Base-by-base conservation (phyloP, 129 eudicot species). In the Lonicera japonica region DNA sequence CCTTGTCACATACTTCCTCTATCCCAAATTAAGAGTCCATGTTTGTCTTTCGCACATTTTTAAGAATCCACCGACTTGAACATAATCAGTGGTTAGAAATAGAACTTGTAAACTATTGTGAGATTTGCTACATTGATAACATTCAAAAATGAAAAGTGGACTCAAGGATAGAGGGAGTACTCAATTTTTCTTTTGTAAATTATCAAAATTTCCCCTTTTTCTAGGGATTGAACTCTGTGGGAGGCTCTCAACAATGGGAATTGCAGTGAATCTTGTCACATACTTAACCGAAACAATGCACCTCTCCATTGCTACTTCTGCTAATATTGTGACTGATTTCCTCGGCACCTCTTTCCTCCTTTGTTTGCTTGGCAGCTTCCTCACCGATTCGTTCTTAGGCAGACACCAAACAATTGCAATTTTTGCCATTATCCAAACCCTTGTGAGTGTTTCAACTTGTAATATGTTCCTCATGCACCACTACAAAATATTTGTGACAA, bases 211-310 rank as follows among this genome's bases (percentile, higher is more conserved):
- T 45, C 18, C 16, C 56, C 22, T 47, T 43, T 9, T 53, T 25
- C 36, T 73, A 92, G 98, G 98, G 54, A 88, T 92, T 20, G 98
- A 92, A 76, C 63, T 88, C 55, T 62, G 83, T 46, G 98, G 87
- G 75, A 92, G 98, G 85, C 96, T 92, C 51, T 84, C 98, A 50
- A 92, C 98, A 23, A 88, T 92, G 98, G 98, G 98, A 54, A 92
- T 92, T 56, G 95, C 95, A 63, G 98, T 87, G 67, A 92, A 92
- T 72, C 80, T 92, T 25, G 98, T 92, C 74, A 92, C 98, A 19
- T 92, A 92, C 79, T 70, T 92, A 71, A 83, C 78, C 43, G 95
- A 91, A 58, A 82, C 86, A 34, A 92, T 92, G 98, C 98, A 92
- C 72, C 78, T 92, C 1, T 85, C 96, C 0, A 92, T 96, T 77